These are phyloP conservation scores for Penicillium expansum DNA, from an alignment of 2,329 filamentous ascomycete species.

Conservation along the genomic window DNA sequence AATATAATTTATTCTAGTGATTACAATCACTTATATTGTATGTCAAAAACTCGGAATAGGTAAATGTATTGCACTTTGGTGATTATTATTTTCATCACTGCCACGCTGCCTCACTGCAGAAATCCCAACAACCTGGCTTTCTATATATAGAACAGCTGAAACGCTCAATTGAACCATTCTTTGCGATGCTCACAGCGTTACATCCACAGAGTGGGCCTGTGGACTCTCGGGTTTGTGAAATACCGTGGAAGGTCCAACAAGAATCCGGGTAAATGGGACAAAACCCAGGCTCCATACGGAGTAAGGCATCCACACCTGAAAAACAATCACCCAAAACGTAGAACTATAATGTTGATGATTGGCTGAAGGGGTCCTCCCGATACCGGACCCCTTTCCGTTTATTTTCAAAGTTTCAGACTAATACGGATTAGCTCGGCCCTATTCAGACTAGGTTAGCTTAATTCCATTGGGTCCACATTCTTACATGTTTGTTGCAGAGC, in stretches of 20 bases:
- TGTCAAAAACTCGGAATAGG: neutral
- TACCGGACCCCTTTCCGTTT: slow-evolving; percentile 15
- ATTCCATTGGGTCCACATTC: slow-evolving; percentile 19
- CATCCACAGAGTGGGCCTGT: neutral
- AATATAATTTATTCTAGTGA: too few species aligned
- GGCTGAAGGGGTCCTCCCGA: slow-evolving; percentile 11
- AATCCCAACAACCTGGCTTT: neutral
- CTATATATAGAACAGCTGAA: slow-evolving; percentile 16
- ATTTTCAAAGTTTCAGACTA: neutral
- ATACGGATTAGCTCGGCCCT: neutral
- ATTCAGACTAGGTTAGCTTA: slow-evolving; percentile 1
- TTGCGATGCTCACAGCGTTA: neutral
- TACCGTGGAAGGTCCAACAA: neutral
- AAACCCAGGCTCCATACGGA: neutral
- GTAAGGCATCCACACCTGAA: neutral
- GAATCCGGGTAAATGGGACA: neutral
- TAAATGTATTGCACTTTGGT: neutral
- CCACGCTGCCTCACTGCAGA: neutral
- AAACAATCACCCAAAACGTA: neutral
- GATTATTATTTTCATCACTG: neutral
- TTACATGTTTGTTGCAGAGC: slow-evolving; percentile 23
- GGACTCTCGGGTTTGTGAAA: neutral
- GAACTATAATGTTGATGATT: slow-evolving; percentile 6
- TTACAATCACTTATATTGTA: neutral
- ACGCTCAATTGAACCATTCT: slow-evolving; percentile 10